Percentiles rank a stretch among this genome's conserved stretches.
Evolutionary conservation across 768 basidiomycete genomes (phyloP).

Genomic region (Boletus huronensis): DNA sequence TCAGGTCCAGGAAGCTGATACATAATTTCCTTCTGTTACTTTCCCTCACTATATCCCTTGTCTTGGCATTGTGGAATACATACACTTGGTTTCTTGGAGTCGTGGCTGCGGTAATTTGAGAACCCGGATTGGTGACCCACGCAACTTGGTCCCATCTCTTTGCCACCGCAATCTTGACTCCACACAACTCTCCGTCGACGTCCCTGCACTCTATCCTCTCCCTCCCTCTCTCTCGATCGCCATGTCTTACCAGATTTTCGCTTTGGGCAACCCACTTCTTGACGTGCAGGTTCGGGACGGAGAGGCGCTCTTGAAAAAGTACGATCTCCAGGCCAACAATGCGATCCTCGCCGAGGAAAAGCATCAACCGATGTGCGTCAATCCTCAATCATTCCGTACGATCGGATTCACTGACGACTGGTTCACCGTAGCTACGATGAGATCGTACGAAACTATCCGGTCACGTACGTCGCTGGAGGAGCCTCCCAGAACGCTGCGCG

Average conservation of each 20-base stretch:
- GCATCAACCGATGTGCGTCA: slow-evolving; percentile 72
- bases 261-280: slow-evolving; percentile 93
- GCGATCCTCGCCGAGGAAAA: slow-evolving; percentile 92
- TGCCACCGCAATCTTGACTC: slow-evolving; percentile 4
- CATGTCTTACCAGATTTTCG: slow-evolving; percentile 70
- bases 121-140: not conserved
- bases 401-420: not conserved
- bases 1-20: slow-evolving; percentile 8
- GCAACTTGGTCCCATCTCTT: not conserved
- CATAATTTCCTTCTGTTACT: not conserved
- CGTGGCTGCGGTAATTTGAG: not conserved
- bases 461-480: slow-evolving; percentile 94
- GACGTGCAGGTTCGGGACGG: slow-evolving; percentile 92
- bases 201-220: slow-evolving; percentile 2
- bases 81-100: not conserved
- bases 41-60: not conserved
- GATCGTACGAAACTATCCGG: slow-evolving; percentile 65
- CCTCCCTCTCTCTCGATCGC: slow-evolving; percentile 33
- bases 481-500: slow-evolving; percentile 97
- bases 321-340: slow-evolving; percentile 88
- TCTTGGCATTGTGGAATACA: not conserved
- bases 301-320: slow-evolving; percentile 83
- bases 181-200: slow-evolving; percentile 13
- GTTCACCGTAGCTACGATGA: slow-evolving; percentile 73
- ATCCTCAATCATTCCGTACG: not conserved